phyloP scores from a whole-genome alignment of 106 monocot species.

The Alisma plantagoaquatica region DNA sequence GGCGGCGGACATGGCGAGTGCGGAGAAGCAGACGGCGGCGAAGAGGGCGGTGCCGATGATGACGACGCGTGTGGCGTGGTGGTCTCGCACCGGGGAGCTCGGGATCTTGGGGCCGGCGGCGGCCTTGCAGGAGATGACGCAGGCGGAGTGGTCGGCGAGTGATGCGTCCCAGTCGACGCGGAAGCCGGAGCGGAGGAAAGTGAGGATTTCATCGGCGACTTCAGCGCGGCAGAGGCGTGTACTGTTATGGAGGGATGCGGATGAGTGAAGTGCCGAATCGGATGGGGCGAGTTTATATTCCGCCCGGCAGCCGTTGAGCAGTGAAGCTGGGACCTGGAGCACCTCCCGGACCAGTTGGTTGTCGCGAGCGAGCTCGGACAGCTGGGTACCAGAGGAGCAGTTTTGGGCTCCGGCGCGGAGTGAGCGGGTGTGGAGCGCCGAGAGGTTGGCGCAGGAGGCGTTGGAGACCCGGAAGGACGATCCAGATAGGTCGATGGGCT shows the following conservation, averaged over 20 bases:
- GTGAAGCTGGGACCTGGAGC: slow-evolving; percentile 17
- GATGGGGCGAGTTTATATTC: neutral
- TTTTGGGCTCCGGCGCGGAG: too few species aligned
- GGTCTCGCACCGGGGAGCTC: slow-evolving; percentile 24
- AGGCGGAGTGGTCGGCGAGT: too few species aligned
- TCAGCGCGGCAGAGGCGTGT: too few species aligned
- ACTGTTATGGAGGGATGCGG: too few species aligned
- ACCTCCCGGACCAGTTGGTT: slow-evolving; percentile 1
- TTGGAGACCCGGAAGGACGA: slow-evolving; percentile 27
- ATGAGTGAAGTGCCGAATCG: too few species aligned
- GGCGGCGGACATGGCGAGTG: slow-evolving; percentile 20
- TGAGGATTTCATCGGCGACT: neutral
- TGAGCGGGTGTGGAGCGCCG: slow-evolving; percentile 15
- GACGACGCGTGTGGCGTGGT: neutral
- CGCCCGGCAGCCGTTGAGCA: slow-evolving; percentile 16
- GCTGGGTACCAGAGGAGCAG: neutral
- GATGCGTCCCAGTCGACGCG: slow-evolving; percentile 26
- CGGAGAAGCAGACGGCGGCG: slow-evolving; percentile 12
- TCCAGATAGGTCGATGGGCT: slow-evolving; percentile 24
- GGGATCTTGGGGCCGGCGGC: slow-evolving; percentile 29
- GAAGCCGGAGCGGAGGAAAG: slow-evolving; percentile 24
- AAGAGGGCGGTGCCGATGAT: slow-evolving; percentile 23
- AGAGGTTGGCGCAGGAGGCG: slow-evolving; percentile 15
- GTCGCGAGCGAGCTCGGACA: neutral
- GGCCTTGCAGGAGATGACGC: too few species aligned